A percentile compares a stretch with the other conserved stretches of the same genome.
Evolutionary conservation across 2,329 filamentous ascomycete genomes (phyloP).

Genomic region (Pseudogymnoascus sp.): DNA sequence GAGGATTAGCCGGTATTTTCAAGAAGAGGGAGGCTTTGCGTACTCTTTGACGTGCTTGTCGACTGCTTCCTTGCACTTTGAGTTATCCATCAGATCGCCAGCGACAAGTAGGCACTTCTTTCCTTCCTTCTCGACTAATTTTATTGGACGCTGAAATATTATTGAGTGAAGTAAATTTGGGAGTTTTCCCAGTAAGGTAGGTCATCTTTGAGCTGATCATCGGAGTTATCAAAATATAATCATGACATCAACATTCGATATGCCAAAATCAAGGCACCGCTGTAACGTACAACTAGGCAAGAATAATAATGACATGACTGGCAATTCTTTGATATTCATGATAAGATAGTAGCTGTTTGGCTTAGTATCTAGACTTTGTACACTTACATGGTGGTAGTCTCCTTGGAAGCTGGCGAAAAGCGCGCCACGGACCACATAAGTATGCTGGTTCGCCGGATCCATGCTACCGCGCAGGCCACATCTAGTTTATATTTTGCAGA

Average conservation of each 20-base stretch:
- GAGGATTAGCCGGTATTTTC: too few relatives aligned
- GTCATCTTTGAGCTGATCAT: neutral
- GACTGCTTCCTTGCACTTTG: too few relatives aligned
- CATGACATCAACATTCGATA: neutral
- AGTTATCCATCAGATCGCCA: too few relatives aligned
- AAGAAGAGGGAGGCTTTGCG: too few relatives aligned
- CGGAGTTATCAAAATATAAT: neutral
- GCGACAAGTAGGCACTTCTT: too few relatives aligned
- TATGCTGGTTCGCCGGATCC: neutral
- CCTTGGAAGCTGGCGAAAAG: neutral
- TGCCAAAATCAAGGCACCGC: neutral
- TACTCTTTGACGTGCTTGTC: too few relatives aligned
- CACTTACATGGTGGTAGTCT: neutral
- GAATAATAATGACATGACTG: neutral
- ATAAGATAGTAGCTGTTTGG: neutral
- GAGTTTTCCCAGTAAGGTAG: neutral
- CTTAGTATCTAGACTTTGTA: neutral
- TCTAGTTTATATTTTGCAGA: neutral
- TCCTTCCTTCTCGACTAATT: too few relatives aligned
- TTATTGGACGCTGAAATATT: neutral
- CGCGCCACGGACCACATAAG: neutral
- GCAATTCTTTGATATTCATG: neutral
- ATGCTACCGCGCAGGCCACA: neutral
- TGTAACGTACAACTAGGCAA: neutral
- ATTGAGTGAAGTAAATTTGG: neutral